Percentiles rank a stretch among this genome's conserved stretches.
phyloP scores from a whole-genome alignment of 2,329 filamentous ascomycete genomes.

The Fonsecaea pedrosoi region DNA sequence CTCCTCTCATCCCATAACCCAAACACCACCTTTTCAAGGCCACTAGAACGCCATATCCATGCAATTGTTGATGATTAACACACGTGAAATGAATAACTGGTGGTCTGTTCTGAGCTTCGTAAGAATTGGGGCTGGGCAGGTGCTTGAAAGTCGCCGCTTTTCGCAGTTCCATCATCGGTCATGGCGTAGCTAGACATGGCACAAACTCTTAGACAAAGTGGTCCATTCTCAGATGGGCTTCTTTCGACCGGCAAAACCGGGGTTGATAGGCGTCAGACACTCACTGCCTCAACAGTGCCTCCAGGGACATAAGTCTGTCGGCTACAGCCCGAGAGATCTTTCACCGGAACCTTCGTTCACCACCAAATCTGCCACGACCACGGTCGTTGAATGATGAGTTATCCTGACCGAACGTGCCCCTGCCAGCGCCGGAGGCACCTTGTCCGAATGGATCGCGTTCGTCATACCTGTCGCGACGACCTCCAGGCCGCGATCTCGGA shows the following conservation, averaged over 20 bases:
- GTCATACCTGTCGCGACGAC: constrained; percentile 13
- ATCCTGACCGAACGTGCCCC: constrained; percentile 2
- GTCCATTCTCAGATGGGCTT: not conserved
- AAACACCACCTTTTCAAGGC: not conserved
- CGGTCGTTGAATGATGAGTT: constrained; percentile 15
- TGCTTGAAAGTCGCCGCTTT: not conserved
- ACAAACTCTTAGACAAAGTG: not conserved
- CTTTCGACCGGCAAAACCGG: not conserved
- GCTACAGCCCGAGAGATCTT: not conserved
- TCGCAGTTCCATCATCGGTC: not conserved
- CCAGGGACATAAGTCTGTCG: not conserved
- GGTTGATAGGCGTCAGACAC: not conserved
- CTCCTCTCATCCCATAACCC: not conserved
- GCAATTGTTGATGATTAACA: not conserved
- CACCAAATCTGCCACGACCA: constrained; percentile 16
- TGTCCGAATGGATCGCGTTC: constrained; percentile 26
- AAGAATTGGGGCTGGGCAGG: not conserved
- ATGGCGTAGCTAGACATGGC: not conserved
- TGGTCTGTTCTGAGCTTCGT: not conserved
- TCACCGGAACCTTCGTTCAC: constrained; percentile 13
- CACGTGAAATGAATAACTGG: not conserved
- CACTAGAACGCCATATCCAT: not conserved
- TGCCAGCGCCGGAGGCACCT: constrained; percentile 9
- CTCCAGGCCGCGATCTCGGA: constrained; percentile 7
- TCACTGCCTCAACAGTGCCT: not conserved